phyloP scores from a whole-genome alignment of 2,329 filamentous ascomycete genomes.

The Fusarium transvaalense region DNA sequence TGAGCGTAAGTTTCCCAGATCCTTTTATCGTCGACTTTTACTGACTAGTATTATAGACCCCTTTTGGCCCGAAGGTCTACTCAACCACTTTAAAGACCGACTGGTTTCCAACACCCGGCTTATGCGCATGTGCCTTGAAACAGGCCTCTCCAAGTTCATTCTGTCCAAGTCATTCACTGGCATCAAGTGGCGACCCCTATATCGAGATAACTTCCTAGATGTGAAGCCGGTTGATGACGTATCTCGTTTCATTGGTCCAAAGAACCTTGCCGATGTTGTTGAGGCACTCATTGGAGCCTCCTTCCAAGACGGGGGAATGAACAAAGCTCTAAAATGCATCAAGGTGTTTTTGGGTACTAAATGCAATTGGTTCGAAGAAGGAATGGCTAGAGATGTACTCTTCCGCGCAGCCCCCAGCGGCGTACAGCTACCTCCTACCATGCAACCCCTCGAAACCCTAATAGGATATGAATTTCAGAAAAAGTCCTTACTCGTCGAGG shows the following conservation, averaged over 20 bases:
- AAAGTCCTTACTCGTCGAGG: slow-evolving; percentile 77
- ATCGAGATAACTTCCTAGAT: slow-evolving; percentile 58
- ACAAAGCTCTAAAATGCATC: slow-evolving; percentile 73
- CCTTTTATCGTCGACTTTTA: rapidly evolving
- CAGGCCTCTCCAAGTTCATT: slow-evolving; percentile 79
- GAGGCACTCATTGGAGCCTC: slow-evolving; percentile 86
- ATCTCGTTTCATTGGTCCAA: slow-evolving; percentile 70
- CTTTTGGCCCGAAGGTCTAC: slow-evolving; percentile 80
- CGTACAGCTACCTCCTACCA: slow-evolving; percentile 54
- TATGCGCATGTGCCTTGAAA: slow-evolving; percentile 70
- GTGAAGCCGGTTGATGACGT: slow-evolving; percentile 13
- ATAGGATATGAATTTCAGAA: slow-evolving; percentile 80
- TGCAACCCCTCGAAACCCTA: slow-evolving; percentile 70
- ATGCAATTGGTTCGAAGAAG: slow-evolving; percentile 66
- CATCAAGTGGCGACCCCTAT: slow-evolving; percentile 77
- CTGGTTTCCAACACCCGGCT: slow-evolving; percentile 83
- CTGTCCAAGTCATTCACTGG: slow-evolving; percentile 75
- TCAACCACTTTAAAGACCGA: slow-evolving; percentile 75
- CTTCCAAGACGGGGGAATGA: slow-evolving; percentile 75
- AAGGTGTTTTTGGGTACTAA: slow-evolving; percentile 70
- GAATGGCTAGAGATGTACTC: slow-evolving; percentile 58
- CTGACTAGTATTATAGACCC: slow-evolving; percentile 61
- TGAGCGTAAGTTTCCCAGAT: slow-evolving; percentile 56
- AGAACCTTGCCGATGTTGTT: slow-evolving; percentile 87
- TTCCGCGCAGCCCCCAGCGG: slow-evolving; percentile 56